phyloP scores from a whole-genome alignment of 148 eudicot genomes.

The Vaccinium vitisidaea region DNA sequence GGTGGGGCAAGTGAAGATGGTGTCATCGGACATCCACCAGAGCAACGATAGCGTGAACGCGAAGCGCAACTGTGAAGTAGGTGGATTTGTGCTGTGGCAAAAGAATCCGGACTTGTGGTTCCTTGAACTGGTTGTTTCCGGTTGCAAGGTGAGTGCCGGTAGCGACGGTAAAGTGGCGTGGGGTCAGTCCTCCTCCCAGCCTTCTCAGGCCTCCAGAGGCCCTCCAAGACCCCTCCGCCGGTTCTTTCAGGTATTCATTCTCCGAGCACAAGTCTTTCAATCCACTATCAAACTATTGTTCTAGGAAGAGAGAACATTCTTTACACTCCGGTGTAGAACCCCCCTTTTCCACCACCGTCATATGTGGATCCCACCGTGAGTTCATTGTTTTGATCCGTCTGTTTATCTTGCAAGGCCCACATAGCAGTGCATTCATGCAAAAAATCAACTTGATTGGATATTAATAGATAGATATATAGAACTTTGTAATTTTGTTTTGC shows the following conservation, averaged over 20 bases:
- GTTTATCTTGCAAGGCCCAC: no score
- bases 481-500: no score
- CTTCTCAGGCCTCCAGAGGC: constrained; percentile 38
- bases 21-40: constrained; percentile 42
- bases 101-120: constrained; percentile 68
- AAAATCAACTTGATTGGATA: no score
- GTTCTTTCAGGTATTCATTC: constrained; percentile 48
- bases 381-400: no score
- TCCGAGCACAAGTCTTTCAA: background rate
- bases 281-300: background rate
- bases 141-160: constrained; percentile 57
- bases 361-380: no score
- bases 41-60: constrained; percentile 13
- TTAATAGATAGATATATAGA: no score
- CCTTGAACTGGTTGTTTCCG: constrained; percentile 58
- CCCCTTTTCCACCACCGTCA: no score
- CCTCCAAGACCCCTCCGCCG: constrained; percentile 58
- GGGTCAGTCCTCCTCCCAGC: constrained; percentile 56
- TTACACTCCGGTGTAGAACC: no score
- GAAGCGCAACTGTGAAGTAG: constrained; percentile 30
- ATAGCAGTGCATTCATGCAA: no score
- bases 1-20: constrained; percentile 57
- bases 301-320: no score
- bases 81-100: constrained; percentile 63
- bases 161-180: constrained; percentile 59